Evolutionary conservation across 768 basidiomycete species (phyloP).

Genomic region (Hypholoma fasciculare): DNA sequence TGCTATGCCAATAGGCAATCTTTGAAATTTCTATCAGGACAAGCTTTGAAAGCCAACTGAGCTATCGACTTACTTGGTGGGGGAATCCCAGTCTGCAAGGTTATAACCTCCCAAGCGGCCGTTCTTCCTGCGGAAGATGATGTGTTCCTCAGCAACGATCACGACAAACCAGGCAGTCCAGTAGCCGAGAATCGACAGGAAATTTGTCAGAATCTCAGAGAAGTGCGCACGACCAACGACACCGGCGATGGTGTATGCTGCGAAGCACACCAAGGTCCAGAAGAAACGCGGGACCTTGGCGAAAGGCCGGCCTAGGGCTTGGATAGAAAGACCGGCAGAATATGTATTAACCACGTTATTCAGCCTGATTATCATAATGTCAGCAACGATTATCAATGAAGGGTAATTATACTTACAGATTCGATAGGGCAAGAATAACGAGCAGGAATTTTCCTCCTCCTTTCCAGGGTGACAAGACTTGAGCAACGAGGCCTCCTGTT

Average conservation of each 20-base stretch:
- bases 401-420: slow-evolving; percentile 2
- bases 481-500: slow-evolving; percentile 42
- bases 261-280: slow-evolving; percentile 15
- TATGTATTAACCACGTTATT: slow-evolving; percentile 18
- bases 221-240: slow-evolving; percentile 15
- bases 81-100: slow-evolving; percentile 15
- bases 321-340: slow-evolving; percentile 14
- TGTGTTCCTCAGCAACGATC: slow-evolving; percentile 15
- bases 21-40: neutral
- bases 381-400: neutral
- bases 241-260: slow-evolving; percentile 14
- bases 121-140: slow-evolving; percentile 13
- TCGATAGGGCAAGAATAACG: slow-evolving; percentile 12
- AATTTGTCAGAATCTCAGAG: slow-evolving; percentile 13
- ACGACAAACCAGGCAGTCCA: slow-evolving; percentile 16
- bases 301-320: slow-evolving; percentile 14
- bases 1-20: slow-evolving; percentile 14
- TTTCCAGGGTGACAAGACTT: slow-evolving; percentile 44
- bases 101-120: slow-evolving; percentile 16
- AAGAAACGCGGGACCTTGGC: slow-evolving; percentile 17
- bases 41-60: neutral
- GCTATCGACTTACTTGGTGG: slow-evolving; percentile 6
- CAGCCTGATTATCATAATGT: neutral
- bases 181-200: slow-evolving; percentile 15
- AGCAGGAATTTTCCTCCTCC: slow-evolving; percentile 29